Evolutionary conservation across 805 yeast species (phyloP), one percentile per base, ranked within the genome.

Genomic region (Metschnikowia aberdeeniae): DNA sequence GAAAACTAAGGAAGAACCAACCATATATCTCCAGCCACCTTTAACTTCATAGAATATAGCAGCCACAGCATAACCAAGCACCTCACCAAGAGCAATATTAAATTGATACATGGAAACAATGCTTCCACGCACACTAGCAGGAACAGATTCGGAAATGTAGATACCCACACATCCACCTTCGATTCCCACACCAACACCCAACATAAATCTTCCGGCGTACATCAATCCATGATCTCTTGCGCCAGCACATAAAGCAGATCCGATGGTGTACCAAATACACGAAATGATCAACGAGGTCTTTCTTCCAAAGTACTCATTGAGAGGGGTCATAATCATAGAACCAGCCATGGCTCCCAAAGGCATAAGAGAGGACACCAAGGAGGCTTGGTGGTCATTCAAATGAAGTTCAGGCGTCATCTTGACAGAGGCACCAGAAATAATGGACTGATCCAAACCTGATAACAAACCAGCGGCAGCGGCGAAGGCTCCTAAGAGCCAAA

Each of bases 331-430:
- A 46, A 79, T 56, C 33, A 82, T 65, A 45, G 84, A 76, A 39
- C 88, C 87, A 26, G 75, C 74, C 62, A 81, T 75, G 29, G 84
- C 86, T 52, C 86, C 87, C 37, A 82, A 62, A n/a, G 87, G 86
- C 83, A 81, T 79, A 43, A 79, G 68, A 26, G 83, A 68, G 32
- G 79, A 71, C 14, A 81, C 75, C 49, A 81, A 67, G 1, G 86
- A 80, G 42, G 64, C 66, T 52, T 81, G 70, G 50, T 68, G 64
- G 5, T 64, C 45, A 14, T 67, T 54, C 37, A 81, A 62, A 28
- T 59, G 34, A 28, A 81, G 66, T 20, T 67, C 70, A 1, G 60
- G 59, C 12, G 64, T 67, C 74, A 81, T 73, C 19, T 77, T 76
- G 44, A 77, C 67, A 28, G 72, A 66, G 3, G 87, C 87, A 58